Conservation (phyloP, 2,329 filamentous ascomycete species). For the Colletotrichum sp. region DNA sequence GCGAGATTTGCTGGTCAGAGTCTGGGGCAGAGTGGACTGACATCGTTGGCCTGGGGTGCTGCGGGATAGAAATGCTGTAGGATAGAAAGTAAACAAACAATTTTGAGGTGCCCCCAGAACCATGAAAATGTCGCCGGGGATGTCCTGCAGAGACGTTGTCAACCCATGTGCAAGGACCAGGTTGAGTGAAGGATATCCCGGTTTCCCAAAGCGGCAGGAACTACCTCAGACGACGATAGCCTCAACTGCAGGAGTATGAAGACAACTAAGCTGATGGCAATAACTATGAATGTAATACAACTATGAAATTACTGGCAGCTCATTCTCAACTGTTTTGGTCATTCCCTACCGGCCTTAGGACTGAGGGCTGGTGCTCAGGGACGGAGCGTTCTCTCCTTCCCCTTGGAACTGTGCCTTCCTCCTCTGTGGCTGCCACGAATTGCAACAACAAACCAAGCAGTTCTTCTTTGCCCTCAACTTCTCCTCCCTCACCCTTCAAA, state of each 20-base stretch:
- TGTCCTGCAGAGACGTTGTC: background rate
- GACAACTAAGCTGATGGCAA: background rate
- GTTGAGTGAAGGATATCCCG: background rate
- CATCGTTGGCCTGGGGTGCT: background rate
- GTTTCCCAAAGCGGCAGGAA: background rate
- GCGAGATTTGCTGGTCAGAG: background rate
- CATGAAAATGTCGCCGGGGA: background rate
- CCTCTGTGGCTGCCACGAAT: background rate
- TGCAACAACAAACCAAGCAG: background rate
- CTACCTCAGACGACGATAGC: background rate
- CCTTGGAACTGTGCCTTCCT: background rate
- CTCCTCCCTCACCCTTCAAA: background rate
- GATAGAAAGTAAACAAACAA: conserved; percentile 12
- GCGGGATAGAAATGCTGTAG: background rate
- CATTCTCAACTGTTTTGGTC: background rate
- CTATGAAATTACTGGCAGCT: background rate
- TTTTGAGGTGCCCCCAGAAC: background rate
- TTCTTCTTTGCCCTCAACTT: background rate
- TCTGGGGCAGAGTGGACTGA: background rate
- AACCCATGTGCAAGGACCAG: background rate
- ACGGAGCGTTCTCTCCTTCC: background rate
- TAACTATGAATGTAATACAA: background rate
- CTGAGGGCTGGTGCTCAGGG: background rate
- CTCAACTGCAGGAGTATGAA: background rate
- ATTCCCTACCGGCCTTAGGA: background rate